A percentile compares a stretch with the other conserved stretches of the same genome.
phyloP scores from a whole-genome alignment of 805 yeast species.

The Zygosaccharomyces pseudorouxii region DNA sequence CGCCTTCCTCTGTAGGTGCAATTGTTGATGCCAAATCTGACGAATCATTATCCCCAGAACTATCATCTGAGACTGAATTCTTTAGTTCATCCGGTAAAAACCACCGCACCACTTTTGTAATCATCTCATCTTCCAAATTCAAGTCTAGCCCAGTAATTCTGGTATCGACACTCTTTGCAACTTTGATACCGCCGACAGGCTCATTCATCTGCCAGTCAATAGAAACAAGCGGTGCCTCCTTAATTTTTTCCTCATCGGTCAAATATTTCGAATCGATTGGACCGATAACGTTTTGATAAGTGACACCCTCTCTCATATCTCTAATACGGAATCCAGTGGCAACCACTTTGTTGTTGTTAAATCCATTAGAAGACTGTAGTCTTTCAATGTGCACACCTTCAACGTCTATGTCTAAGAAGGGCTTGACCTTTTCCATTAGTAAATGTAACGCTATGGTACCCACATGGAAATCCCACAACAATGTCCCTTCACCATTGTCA shows the following conservation, averaged over 20 bases:
- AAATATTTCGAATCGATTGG: conserved; percentile 37
- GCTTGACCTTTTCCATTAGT: conserved; percentile 52
- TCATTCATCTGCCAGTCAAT: conserved; percentile 73
- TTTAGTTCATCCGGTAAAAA: conserved; percentile 56
- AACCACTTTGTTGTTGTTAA: conserved; percentile 56
- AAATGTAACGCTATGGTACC: conserved; percentile 71
- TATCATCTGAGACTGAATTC: conserved; percentile 13
- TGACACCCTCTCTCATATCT: conserved; percentile 52
- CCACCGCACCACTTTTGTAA: conserved; percentile 58
- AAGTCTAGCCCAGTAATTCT: conserved; percentile 61
- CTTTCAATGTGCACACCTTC: conserved; percentile 58
- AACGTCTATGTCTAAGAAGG: conserved; percentile 67
- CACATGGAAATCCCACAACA: conserved; percentile 61
- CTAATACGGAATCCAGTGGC: conserved; percentile 64
- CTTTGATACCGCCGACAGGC: conserved; percentile 89
- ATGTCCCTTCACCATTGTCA: conserved; percentile 35
- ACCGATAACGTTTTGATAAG: conserved; percentile 67
- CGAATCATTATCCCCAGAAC: conserved; percentile 9
- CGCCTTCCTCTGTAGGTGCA: conserved; percentile 11
- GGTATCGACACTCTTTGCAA: conserved; percentile 60
- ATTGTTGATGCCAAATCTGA: conserved; percentile 9
- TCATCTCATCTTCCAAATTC: conserved; percentile 67
- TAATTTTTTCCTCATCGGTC: conserved; percentile 10
- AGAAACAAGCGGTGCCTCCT: conserved; percentile 37
- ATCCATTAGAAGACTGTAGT: conserved; percentile 59